phyloP scores from a whole-genome alignment of 1,139 yeast genomes.

The Candida dubliniensis region DNA sequence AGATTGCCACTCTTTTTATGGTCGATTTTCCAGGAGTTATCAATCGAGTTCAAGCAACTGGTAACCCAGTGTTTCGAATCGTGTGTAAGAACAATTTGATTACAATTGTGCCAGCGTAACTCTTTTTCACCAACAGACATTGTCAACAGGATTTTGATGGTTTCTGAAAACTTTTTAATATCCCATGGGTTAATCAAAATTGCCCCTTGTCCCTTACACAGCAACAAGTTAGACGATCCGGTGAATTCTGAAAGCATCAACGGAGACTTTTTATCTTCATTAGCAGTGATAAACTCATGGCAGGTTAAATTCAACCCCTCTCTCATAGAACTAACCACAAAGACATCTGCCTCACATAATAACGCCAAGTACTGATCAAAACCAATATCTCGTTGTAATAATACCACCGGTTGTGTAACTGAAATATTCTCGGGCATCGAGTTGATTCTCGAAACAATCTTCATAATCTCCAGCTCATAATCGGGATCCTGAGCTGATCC shows the following conservation, averaged over 20 bases:
- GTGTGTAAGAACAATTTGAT: conserved; percentile 57
- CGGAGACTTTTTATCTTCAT: conserved; percentile 73
- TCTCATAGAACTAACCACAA: conserved; percentile 86
- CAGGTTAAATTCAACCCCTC: conserved; percentile 97
- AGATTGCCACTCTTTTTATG: conserved; percentile 27
- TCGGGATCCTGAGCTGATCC: conserved; percentile 50
- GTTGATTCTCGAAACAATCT: conserved; percentile 83
- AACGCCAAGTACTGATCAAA: conserved; percentile 88
- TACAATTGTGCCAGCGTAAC: conserved; percentile 62
- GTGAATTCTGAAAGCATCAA: conserved; percentile 88
- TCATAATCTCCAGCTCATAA: conserved; percentile 70
- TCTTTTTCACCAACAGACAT: conserved; percentile 61
- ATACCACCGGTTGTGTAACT: conserved; percentile 79
- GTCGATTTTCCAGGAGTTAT: conserved; percentile 64
- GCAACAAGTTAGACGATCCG: conserved; percentile 81
- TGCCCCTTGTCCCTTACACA: conserved; percentile 58
- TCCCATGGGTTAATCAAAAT: conserved; percentile 92
- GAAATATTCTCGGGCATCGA: conserved; percentile 72
- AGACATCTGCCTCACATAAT: conserved; percentile 80
- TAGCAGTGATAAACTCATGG: conserved; percentile 86
- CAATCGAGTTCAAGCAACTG: conserved; percentile 55
- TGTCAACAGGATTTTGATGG: conserved; percentile 60
- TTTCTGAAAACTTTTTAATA: conserved; percentile 58
- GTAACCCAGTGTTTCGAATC: conserved; percentile 78
- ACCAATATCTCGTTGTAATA: conserved; percentile 83